Base-by-base conservation (phyloP, 129 eudicot species). In the Centella asiatica region DNA sequence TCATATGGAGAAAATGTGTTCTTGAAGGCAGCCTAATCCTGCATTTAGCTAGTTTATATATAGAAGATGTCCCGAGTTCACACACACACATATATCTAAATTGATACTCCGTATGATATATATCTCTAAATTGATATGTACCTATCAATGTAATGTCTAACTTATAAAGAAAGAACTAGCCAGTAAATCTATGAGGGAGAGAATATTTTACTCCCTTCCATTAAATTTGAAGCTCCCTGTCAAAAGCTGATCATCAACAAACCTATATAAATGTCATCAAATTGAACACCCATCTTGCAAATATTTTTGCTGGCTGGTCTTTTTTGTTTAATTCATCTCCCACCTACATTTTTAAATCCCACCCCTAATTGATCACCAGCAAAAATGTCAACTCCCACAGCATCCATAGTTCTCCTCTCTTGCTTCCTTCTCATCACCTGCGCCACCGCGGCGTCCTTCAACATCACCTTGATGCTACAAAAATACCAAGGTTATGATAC, bases 401-500 rank as follows among this genome's bases (percentile, higher is more conserved):
- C n/a, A n/a, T 42, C 47, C 15, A 3, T 42, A 5, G 15, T 42
- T 42, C 47, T 42, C 47, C 47, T 42, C 5, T 42, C 47, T 12
- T 42, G 47, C 15, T 42, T 42, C n/a, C 47, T 42, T 5, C 47
- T 42, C 47, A 4, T 42, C 19, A 11, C 47, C n/a, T 42, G n/a
- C n/a, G n/a, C 47, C 47, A 15, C 47, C 47, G n/a, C 47, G 15
- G 11, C 47, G 18, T 4, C 18, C 47, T 42, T 42, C 12, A 42
- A 42, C 47, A 42, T 42, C 47, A 42, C 47, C 47, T 11, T 0
- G 19, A 17, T 42, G 14, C 12, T 42, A 12, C 18, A 12, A 12
- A 10, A n/a, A 12, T 54, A 62, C 54, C 66, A 60, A 5, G 66
- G 44, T 2, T 74, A 29, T 55, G 18, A 44, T 31, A 37, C 66